Evolutionary conservation across 1,284 basidiomycete genomes (phyloP).

Genomic region (Neonothopanus nambi): DNA sequence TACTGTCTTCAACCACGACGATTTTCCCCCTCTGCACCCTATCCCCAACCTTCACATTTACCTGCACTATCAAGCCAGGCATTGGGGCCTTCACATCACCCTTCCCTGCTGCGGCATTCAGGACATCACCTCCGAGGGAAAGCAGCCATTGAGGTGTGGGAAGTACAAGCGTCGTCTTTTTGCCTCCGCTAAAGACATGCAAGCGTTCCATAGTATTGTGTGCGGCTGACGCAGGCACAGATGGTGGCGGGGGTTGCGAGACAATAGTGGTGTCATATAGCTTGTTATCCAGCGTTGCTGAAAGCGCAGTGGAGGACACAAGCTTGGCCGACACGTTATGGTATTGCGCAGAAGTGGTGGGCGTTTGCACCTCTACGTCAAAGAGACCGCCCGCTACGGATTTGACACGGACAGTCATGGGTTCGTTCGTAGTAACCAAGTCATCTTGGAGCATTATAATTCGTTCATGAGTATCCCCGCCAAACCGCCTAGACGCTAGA

Average conservation of each 20-base stretch:
- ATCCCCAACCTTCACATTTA: slow-evolving; percentile 76
- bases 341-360: slow-evolving; percentile 41
- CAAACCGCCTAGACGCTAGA: slow-evolving; percentile 73
- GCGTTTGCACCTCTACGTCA: slow-evolving; percentile 51
- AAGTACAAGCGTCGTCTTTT: slow-evolving; percentile 59
- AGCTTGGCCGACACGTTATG: slow-evolving; percentile 54
- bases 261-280: slow-evolving; percentile 63
- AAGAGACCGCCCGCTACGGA: slow-evolving; percentile 45
- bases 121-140: slow-evolving; percentile 57
- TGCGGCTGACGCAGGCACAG: slow-evolving; percentile 49
- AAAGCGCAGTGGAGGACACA: slow-evolving; percentile 48
- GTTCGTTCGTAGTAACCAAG: slow-evolving; percentile 32
- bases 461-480: slow-evolving; percentile 68
- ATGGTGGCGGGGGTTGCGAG: slow-evolving; percentile 59
- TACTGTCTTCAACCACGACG: slow-evolving; percentile 86
- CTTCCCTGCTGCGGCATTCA: slow-evolving; percentile 41
- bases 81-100: slow-evolving; percentile 77
- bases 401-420: slow-evolving; percentile 48
- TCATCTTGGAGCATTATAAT: slow-evolving; percentile 61
- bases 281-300: slow-evolving; percentile 49
- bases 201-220: slow-evolving; percentile 63
- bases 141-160: slow-evolving; percentile 68
- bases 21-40: slow-evolving; percentile 79
- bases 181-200: slow-evolving; percentile 64
- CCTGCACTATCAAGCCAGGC: slow-evolving; percentile 87